A percentile compares a stretch with the other conserved stretches of the same genome.
Conservation (phyloP, 2,329 filamentous ascomycete genomes). For the Talaromyces sp. region DNA sequence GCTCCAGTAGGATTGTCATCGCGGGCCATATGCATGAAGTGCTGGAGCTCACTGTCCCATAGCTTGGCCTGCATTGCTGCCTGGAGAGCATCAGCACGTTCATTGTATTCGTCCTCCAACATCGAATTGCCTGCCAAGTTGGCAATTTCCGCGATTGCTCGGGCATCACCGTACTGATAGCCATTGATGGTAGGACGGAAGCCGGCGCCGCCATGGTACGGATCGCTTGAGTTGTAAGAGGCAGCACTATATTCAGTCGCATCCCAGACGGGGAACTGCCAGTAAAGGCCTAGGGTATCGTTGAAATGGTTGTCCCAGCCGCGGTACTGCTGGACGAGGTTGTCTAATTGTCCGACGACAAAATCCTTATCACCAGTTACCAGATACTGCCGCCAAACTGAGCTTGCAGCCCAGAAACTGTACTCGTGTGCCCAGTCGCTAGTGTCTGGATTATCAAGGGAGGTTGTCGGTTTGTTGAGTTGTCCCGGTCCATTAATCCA, state of each 20-base stretch:
- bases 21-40: slow-evolving; percentile 43
- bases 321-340: slow-evolving; percentile 33
- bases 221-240: slow-evolving; percentile 41
- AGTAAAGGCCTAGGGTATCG: slow-evolving; percentile 29
- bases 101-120: slow-evolving; percentile 20
- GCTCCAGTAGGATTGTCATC: slow-evolving; percentile 35
- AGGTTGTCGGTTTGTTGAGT: not conserved
- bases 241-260: slow-evolving; percentile 45
- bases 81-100: slow-evolving; percentile 33
- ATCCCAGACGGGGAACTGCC: slow-evolving; percentile 40
- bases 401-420: slow-evolving; percentile 44
- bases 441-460: slow-evolving; percentile 29
- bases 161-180: slow-evolving; percentile 42
- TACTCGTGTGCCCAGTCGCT: slow-evolving; percentile 33
- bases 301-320: slow-evolving; percentile 38
- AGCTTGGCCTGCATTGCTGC: slow-evolving; percentile 33
- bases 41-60: slow-evolving; percentile 42
- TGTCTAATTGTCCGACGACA: slow-evolving; percentile 28
- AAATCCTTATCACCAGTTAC: slow-evolving; percentile 37
- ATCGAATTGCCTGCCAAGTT: slow-evolving; percentile 22
- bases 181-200: slow-evolving; percentile 44
- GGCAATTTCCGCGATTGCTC: slow-evolving; percentile 38
- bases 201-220: slow-evolving; percentile 37
- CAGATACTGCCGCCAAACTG: slow-evolving; percentile 37
- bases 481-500: not conserved